Base-by-base conservation (phyloP, 176 grass and related monocot genomes). In the Olyra latifolia region DNA sequence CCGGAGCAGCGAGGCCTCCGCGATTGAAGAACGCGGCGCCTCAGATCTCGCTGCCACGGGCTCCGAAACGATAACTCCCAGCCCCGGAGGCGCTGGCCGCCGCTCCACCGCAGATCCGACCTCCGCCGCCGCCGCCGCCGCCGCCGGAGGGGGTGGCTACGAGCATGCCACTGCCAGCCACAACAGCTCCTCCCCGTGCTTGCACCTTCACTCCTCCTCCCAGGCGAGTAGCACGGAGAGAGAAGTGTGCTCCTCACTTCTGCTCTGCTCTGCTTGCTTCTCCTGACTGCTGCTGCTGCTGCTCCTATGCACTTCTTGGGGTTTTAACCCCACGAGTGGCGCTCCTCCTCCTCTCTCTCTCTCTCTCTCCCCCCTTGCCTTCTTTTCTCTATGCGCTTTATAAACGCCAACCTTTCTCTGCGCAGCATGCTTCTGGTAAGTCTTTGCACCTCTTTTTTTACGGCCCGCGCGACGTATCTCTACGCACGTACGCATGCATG, bases 321-420 rank as follows among this genome's bases (percentile, higher is more conserved):
- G 87, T 85, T 89, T 70, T 89, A 85, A 76, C 82, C 77, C 82
- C 77, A 85, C 82, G 76, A 84, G 82, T 32, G 80, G 49, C 74
- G 81, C 81, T 74, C 55, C 57, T 41, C 61, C 32, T 35, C 32
- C 32, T 35, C 32, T 50, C 55, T 52, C 62, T 4, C 67, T 25
- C 28, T 6, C 23, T 19, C 28, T 49, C 19, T 17, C 9, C 0
- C 25, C 40, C 16, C 16, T 28, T 52, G 8, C 16, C 48, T 52
- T 61, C 39, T 15, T 16, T 30, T 11, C 40, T 60, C 12, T n/a
- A 4, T 7, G 46, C 49, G 14, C 68, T 84, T 82, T 60, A 79
- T 74, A 83, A n/a, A n/a, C n/a, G n/a, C 56, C 23, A 66, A 30
- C 16, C 3, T 68, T 62, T 52, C 74, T 79, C 75, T 35, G 41